Conservation (phyloP, 495 filamentous ascomycete species). For the Aspergillus asperescens region DNA sequence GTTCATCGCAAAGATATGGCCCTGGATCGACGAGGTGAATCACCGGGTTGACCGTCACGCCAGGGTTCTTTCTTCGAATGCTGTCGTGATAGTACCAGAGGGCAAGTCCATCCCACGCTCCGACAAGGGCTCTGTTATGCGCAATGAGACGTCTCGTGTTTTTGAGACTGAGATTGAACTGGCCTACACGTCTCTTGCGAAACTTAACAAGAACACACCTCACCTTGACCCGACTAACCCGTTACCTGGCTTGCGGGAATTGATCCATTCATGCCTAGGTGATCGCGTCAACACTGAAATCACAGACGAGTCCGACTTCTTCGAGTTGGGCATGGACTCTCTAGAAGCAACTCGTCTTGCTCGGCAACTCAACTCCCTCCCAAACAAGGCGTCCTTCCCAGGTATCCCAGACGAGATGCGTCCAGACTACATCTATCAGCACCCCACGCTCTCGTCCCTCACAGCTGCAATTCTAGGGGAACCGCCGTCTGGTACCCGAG, state of each 20-base stretch:
- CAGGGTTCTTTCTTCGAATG: conserved; percentile 20
- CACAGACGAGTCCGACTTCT: conserved; percentile 28
- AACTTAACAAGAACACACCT: too few relatives aligned
- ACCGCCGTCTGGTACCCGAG: too few relatives aligned
- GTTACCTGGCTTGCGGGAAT: background rate
- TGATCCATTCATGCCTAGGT: too few relatives aligned
- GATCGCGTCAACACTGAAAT: too few relatives aligned
- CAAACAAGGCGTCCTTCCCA: too few relatives aligned
- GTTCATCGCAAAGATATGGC: conserved; percentile 27
- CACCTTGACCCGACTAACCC: too few relatives aligned
- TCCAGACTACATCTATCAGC: too few relatives aligned
- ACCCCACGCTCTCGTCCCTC: too few relatives aligned
- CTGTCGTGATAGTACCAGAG: conserved; percentile 23
- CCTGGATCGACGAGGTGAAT: conserved; percentile 18
- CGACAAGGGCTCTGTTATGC: conserved; percentile 34
- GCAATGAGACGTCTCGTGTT: conserved; percentile 24
- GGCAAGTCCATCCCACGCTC: conserved; percentile 23
- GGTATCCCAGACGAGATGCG: too few relatives aligned
- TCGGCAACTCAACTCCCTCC: too few relatives aligned
- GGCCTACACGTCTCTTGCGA: too few relatives aligned
- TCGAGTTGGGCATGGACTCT: conserved; percentile 36
- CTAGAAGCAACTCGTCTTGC: conserved; percentile 30
- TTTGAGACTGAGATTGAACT: conserved; percentile 30
- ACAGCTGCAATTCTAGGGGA: too few relatives aligned
- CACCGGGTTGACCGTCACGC: conserved; percentile 26